Evolutionary conservation across 176 grass and related monocot genomes (phyloP).

Genomic region (Metroxylon sagu): DNA sequence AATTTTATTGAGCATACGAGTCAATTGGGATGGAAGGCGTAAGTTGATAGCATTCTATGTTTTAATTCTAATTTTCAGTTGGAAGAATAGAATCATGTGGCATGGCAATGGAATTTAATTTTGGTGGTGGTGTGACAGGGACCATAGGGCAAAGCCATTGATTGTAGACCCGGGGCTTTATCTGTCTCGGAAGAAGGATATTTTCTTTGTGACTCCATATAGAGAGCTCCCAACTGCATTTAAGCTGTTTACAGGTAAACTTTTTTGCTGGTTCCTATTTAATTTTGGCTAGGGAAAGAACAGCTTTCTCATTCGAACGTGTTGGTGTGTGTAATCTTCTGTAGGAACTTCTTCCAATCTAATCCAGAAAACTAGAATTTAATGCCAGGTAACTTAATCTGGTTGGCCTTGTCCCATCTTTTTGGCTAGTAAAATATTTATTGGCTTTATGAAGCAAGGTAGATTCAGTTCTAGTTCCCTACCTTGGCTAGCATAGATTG

Average conservation of each 20-base stretch:
- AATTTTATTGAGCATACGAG: slow-evolving; percentile 94
- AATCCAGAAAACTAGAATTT: too few species aligned
- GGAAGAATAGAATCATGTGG: too few species aligned
- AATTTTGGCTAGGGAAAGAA: background rate
- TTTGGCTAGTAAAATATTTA: too few species aligned
- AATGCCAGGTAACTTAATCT: too few species aligned
- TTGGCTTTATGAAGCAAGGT: too few species aligned
- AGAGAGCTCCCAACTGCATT: slow-evolving; percentile 71
- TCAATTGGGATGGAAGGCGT: slow-evolving; percentile 81
- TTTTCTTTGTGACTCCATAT: slow-evolving; percentile 42
- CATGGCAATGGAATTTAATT: background rate
- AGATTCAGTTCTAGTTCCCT: too few species aligned
- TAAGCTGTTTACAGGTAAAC: slow-evolving; percentile 61
- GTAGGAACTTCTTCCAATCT: too few species aligned
- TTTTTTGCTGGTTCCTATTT: background rate
- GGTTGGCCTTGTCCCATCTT: too few species aligned
- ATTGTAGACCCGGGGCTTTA: slow-evolving; percentile 80
- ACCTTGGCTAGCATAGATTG: too few species aligned
- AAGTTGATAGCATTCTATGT: slow-evolving; percentile 9
- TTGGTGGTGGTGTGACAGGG: slow-evolving; percentile 23
- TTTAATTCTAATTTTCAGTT: too few species aligned
- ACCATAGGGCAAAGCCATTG: slow-evolving; percentile 43
- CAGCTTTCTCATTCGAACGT: too few species aligned
- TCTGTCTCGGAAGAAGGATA: slow-evolving; percentile 47
- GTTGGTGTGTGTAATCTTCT: too few species aligned